Base-by-base conservation (phyloP, 805 yeast species). In the Candida silvicultrix region DNA sequence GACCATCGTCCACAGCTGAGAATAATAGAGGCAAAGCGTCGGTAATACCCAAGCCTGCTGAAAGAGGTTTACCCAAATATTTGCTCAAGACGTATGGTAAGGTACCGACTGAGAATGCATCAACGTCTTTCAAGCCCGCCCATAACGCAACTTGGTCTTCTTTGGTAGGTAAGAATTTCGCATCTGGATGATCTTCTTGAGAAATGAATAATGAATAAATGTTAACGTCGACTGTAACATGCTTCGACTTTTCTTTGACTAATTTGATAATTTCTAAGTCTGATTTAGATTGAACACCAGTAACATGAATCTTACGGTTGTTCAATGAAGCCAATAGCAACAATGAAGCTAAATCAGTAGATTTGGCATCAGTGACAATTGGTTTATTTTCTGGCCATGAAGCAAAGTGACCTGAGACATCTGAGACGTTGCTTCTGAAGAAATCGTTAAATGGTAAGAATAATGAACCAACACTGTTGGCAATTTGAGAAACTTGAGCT, bases 331-430 rank as follows among this genome's bases (percentile, higher is more conserved):
- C 96, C 68, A 92, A 73, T 59, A 92, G 76, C 63, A 92, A 71
- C 40, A 90, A 84, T 3, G 96, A 86, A n/a, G 98, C 98, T 60
- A 92, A 74, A 59, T 89, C 92, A 36, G 97, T 86, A 22, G 92
- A 83, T 64, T 80, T 82, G 42, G 98, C 97, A 67, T 92, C 97
- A 38, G 97, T 89, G 52, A 90, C 76, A 49, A 92, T 84, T 49
- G 94, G 92, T 70, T 89, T 89, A 58, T 67, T 67, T 43, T 75
- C 73, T 44, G 96, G 96, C 97, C 97, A 90, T 32, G 79, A 70
- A 51, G 83, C 80, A 58, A 89, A 81, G 57, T 87, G 95, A 28
- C 84, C 74, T 23, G 95, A 80, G 39, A 89, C 83, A 31, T 85
- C 75, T n/a, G 90, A 75, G 40, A 90, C 86, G 59, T 83, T 83